Evolutionary conservation across 345 rosid species (phyloP), one percentile per base, ranked within the genome.

Genomic region (Gossypium turneri): DNA sequence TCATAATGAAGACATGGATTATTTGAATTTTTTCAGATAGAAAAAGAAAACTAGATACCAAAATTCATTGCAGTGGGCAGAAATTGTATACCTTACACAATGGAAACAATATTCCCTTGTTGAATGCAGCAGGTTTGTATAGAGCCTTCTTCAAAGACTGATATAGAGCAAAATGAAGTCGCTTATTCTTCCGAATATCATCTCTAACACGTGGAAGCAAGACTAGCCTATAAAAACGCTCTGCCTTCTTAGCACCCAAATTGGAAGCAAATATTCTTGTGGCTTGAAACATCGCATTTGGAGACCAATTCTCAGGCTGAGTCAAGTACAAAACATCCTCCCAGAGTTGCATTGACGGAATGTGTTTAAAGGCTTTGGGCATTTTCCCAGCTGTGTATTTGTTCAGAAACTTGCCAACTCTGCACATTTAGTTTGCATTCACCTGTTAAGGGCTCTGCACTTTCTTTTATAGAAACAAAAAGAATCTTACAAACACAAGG

Each of bases 281-380:
- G 13, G 99, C 97, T 77, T 93, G 97, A 85, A 62, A 93, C 91
- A 93, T 79, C 25, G 97, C 98, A 71, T 86, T 90, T n/a, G 98
- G 94, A 9, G 97, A 89, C 99, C 99, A 95, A 57, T 87, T 89
- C 88, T 89, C 94, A 7, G 99, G 98, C 82, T 95, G 93, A 12
- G 97, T 93, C 67, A 95, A 82, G 84, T 90, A 87, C 71, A 95
- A 77, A 43, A 93, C 85, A 73, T 91, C 97, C 86, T 93, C 97
- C 98, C 98, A 95, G 13, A 82, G 81, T 82, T 84, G 88, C 82
- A 84, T 86, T 11, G 94, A 80, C 51, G 97, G 88, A 44, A 95
- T 87, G 73, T 82, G 90, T 75, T 86, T 89, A 80, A 93, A 91
- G 10, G 97, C 97, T 79, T 93, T 91, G 0, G 97, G 99, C 66